Percentiles rank a stretch among this genome's conserved stretches.
Conservation (phyloP, 305 asterid species). For the Fraxinus floribunda region DNA sequence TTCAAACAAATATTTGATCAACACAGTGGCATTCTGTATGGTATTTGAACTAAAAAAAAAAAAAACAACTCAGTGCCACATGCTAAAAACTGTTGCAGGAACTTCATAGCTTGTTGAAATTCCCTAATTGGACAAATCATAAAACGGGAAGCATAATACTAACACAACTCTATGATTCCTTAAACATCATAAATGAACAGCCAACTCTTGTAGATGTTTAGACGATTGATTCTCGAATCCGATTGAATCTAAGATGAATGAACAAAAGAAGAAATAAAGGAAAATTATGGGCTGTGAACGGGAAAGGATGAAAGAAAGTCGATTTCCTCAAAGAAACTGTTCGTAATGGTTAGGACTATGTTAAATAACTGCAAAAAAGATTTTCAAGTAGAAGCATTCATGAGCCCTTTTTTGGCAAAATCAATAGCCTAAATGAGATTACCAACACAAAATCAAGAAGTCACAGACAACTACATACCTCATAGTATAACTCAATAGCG, state of each 20-base stretch:
- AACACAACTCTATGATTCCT: neutral
- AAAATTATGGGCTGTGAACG: neutral
- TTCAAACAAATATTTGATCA: neutral
- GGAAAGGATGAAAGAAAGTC: neutral
- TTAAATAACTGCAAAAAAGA: neutral
- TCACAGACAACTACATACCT: slow-evolving; percentile 50
- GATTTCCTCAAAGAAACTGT: neutral
- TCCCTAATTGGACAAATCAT: neutral
- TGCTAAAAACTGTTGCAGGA: neutral
- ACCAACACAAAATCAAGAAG: neutral
- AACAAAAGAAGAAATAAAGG: neutral
- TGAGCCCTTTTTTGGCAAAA: neutral
- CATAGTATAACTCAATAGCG: slow-evolving; percentile 79
- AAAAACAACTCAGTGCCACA: neutral
- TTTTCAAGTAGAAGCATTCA: neutral
- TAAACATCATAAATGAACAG: neutral
- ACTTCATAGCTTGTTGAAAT: neutral
- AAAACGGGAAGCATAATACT: neutral
- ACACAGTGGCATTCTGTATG: neutral
- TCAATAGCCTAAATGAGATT: neutral
- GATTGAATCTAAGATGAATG: neutral
- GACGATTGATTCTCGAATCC: neutral
- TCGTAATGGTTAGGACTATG: neutral
- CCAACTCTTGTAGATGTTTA: neutral
- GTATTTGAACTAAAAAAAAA: neutral